Evolutionary conservation across 1,284 basidiomycete genomes (phyloP), one percentile per base, ranked within the genome.

Genomic region (Meira miltonrushii): DNA sequence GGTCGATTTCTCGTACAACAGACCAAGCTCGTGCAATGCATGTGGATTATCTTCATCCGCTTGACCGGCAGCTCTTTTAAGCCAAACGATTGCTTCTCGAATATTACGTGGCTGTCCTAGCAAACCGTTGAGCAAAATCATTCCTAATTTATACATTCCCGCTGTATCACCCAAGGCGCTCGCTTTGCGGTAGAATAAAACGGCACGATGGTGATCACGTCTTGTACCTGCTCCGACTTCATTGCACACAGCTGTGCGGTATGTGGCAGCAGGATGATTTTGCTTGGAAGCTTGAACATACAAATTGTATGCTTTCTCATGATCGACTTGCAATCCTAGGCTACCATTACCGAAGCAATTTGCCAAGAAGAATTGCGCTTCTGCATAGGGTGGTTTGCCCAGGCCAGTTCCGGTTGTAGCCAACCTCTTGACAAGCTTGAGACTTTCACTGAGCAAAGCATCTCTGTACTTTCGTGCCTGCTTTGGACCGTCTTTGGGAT

Each of bases 11-110:
- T 97, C 94, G 79, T 97, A 87, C 58, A 98, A 82, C 67, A 93
- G 81, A 0, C 88, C 95, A n/a, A 98, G 85, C 80, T 98, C 94
- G 79, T 97, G 92, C 43, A 99, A 81, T 1, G 95, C 93, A 74
- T 99, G 95, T 1, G 95, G 95, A 76, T 97, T 97, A 70, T 97
- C 93, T 76, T 92, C 91, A 81, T 98, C 95, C 5, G 95, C 95
- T 80, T 99, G 94, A 66, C 91, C 88, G 1, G 92, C 94, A 0
- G 95, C 94, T 19, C 93, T 85, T 65, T 89, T 88, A 46, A 99
- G 83, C 95, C 95, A 99, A 51, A 87, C 88, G 61, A 95, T 86
- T 6, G 92, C 92, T 78, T 98, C 94, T 50, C 92, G 85, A 0
- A 87, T 85, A 72, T 94, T 97, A 61, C 85, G 86, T 54, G 84